phyloP scores from a whole-genome alignment of 2,329 filamentous ascomycete species.

The Ilyonectria robusta region DNA sequence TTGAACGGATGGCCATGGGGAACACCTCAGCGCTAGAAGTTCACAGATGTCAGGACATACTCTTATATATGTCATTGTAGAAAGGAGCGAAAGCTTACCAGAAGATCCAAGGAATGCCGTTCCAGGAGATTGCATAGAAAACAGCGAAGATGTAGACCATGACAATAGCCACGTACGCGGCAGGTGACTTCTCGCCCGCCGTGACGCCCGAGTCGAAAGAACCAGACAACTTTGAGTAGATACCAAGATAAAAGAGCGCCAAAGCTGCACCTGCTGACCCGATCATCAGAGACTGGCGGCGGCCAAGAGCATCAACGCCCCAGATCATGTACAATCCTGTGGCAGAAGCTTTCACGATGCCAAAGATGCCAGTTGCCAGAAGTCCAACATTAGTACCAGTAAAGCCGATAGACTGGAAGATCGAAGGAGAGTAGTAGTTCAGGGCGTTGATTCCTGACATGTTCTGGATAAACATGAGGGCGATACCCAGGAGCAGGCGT shows the following conservation, averaged over 20 bases:
- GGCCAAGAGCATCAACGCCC: constrained; percentile 29
- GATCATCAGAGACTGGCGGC: constrained; percentile 24
- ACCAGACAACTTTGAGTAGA: constrained; percentile 22
- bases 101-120: constrained; percentile 35
- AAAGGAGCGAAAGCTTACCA: constrained; percentile 29
- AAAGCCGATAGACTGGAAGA: constrained; percentile 75
- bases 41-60: too few species aligned
- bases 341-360: constrained; percentile 66
- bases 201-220: constrained; percentile 16
- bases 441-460: constrained; percentile 73
- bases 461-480: constrained; percentile 30
- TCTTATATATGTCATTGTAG: too few species aligned
- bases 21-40: constrained; percentile 42
- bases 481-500: constrained; percentile 73
- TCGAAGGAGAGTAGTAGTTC: constrained; percentile 74
- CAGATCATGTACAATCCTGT: constrained; percentile 31
- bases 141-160: constrained; percentile 30
- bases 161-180: constrained; percentile 31
- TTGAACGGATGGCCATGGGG: constrained; percentile 46
- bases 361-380: constrained; percentile 76
- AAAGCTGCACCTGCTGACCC: constrained; percentile 23
- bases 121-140: constrained; percentile 19
- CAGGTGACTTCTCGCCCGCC: neutral
- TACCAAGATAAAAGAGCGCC: constrained; percentile 28
- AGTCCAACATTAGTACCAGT: constrained; percentile 69